phyloP scores from a whole-genome alignment of 2,329 filamentous ascomycete species.

The Fusarium sp. region DNA sequence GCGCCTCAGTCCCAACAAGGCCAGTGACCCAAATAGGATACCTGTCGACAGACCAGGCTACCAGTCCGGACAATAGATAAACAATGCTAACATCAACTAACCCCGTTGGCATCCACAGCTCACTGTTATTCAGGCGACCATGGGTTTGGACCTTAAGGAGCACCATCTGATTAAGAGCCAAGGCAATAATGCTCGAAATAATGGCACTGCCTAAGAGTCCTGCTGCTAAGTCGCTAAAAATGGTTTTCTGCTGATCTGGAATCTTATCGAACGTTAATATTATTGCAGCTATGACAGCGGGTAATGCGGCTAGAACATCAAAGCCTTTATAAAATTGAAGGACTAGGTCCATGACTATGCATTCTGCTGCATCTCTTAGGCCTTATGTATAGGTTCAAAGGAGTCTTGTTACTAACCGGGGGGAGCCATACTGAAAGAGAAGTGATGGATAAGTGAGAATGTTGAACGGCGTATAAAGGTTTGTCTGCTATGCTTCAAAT shows the following conservation, averaged over 20 bases:
- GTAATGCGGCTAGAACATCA: not conserved
- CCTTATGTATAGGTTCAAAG: not conserved
- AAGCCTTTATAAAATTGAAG: not conserved
- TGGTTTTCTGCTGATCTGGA: not conserved
- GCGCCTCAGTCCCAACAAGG: not conserved
- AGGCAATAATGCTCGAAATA: not conserved
- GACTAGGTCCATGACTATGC: not conserved
- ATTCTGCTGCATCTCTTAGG: not conserved
- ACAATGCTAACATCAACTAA: not conserved
- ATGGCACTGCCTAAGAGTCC: not conserved
- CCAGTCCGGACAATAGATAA: not conserved
- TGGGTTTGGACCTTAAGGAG: not conserved
- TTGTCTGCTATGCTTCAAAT: too few relatives aligned
- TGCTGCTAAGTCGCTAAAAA: not conserved
- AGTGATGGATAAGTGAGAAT: not conserved
- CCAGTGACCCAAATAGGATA: not conserved
- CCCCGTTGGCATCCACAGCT: not conserved
- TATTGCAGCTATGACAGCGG: not conserved
- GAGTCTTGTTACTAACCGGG: not conserved
- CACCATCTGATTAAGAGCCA: not conserved
- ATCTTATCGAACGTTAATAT: not conserved
- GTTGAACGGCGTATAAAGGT: too few relatives aligned
- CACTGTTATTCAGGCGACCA: not conserved
- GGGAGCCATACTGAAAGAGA: not conserved
- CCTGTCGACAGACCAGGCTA: constrained; percentile 1